Base-by-base conservation (phyloP, 345 rosid genomes). In the Carallia brachiata region DNA sequence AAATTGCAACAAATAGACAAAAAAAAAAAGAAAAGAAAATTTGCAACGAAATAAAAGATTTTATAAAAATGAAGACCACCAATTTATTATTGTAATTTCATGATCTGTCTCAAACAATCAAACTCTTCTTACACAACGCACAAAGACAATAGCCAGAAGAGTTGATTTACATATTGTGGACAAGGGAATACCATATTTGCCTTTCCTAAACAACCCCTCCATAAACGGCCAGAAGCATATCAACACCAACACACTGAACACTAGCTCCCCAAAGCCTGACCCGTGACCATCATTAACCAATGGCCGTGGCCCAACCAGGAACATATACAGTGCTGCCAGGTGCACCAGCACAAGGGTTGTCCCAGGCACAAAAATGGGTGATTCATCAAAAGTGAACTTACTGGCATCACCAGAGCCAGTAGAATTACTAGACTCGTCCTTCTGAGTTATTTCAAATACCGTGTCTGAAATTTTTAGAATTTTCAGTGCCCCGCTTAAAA, bases 131-230 rank as follows among this genome's bases (percentile, higher is more conserved):
- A 47, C 68, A 68, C 1, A 79, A 36, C 34, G 30, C 1, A 73
- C 70, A 52, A 84, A 84, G 17, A 72, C 13, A 1, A 77, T 48
- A 15, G 86, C 79, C 36, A 87, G 66, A 3, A 70, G 47, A 39
- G 75, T 65, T 31, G 91, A 85, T 72, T 84, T 87, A 66, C 62
- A 73, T 2, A 87, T 77, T 7, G 88, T 92, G 6, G 88, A 57
- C 10, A 60, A 40, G 1, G 96, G 92, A 52, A 90, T 84, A 27
- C 94, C 89, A 78, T 76, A 76, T 64, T 84, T 86, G 17, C 87
- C 91, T 61, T 66, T 88, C 17, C 73, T 59, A 72, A 86, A 78
- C 68, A 89, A 39, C 12, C 94, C 92, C 54, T 73, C 82, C 0
- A 84, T 31, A 71, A 88, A 87, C 13, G 87, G 84, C 75, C 64